Conservation (phyloP, 1,284 basidiomycete genomes). For the Microbotryum violaceum region DNA sequence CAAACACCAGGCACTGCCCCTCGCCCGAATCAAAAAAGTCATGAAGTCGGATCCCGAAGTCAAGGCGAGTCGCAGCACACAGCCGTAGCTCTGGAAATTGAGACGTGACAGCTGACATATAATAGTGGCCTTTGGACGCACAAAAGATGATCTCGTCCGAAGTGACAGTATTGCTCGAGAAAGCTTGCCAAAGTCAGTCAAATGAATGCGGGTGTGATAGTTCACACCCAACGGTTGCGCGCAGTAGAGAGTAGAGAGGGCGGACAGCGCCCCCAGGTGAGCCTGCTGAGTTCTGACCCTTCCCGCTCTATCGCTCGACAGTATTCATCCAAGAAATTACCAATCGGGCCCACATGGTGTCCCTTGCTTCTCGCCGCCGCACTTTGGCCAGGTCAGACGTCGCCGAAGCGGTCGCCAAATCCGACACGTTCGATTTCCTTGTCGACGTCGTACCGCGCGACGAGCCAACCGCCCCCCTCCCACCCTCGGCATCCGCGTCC, state of each 20-base stretch:
- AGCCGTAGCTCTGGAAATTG: not conserved
- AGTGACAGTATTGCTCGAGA: slow-evolving; percentile 90
- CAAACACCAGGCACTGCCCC: slow-evolving; percentile 71
- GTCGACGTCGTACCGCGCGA: slow-evolving; percentile 37
- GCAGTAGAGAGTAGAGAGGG: not conserved
- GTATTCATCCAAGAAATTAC: slow-evolving; percentile 94
- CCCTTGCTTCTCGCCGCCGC: slow-evolving; percentile 83
- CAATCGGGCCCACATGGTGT: slow-evolving; percentile 83
- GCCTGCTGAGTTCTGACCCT: not conserved
- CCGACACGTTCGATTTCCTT: slow-evolving; percentile 48
- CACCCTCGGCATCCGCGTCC: too few species aligned
- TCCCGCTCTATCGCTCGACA: slow-evolving; percentile 39
- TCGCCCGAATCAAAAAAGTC: slow-evolving; percentile 92
- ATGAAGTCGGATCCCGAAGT: slow-evolving; percentile 97
- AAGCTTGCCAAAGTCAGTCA: slow-evolving; percentile 84
- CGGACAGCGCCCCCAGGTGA: not conserved
- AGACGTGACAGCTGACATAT: not conserved
- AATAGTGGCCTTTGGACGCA: not conserved
- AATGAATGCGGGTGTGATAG: too few species aligned
- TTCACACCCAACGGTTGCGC: not conserved
- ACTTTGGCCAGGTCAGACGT: slow-evolving; percentile 86
- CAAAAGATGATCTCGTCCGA: slow-evolving; percentile 89
- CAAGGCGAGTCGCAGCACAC: slow-evolving; percentile 53
- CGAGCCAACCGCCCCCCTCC: too few species aligned
- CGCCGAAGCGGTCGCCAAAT: slow-evolving; percentile 76